Evolutionary conservation across 176 grass and related monocot genomes (phyloP).

Genomic region (Oryza glumipatula): DNA sequence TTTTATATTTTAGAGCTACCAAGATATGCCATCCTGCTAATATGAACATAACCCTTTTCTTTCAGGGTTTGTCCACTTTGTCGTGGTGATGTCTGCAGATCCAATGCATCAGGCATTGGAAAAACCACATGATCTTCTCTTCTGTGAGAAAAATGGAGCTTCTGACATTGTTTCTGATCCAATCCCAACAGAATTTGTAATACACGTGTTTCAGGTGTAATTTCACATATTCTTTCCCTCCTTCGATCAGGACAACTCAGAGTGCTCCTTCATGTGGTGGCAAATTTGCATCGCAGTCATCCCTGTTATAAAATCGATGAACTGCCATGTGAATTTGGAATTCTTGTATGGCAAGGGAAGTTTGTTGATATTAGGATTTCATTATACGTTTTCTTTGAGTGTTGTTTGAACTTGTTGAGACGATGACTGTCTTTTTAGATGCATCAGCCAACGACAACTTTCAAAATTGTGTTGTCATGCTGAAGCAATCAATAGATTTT

Average conservation of each 20-base stretch:
- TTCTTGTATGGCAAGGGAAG: conserved; percentile 46
- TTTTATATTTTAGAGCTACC: not conserved
- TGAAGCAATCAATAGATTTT: not conserved
- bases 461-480: conserved; percentile 5
- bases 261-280: conserved; percentile 28
- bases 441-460: not conserved
- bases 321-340: conserved; percentile 40
- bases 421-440: not conserved
- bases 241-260: conserved; percentile 23
- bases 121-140: conserved; percentile 60
- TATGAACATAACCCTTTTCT: not conserved
- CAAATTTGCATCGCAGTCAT: conserved; percentile 43
- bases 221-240: not conserved
- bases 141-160: conserved; percentile 33
- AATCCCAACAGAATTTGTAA: conserved; percentile 7
- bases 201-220: conserved; percentile 36
- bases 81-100: conserved; percentile 85
- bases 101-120: conserved; percentile 51
- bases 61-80: conserved; percentile 97
- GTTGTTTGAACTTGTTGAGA: conserved; percentile 6
- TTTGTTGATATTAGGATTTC: conserved; percentile 52
- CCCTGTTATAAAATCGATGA: conserved; percentile 48
- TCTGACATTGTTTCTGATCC: conserved; percentile 25
- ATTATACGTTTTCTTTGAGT: conserved; percentile 20
- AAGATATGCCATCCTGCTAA: conserved; percentile 22